Percentiles rank a stretch among this genome's conserved stretches.
Conservation (phyloP, 2,329 filamentous ascomycete genomes). For the Hypoxylon sp. region DNA sequence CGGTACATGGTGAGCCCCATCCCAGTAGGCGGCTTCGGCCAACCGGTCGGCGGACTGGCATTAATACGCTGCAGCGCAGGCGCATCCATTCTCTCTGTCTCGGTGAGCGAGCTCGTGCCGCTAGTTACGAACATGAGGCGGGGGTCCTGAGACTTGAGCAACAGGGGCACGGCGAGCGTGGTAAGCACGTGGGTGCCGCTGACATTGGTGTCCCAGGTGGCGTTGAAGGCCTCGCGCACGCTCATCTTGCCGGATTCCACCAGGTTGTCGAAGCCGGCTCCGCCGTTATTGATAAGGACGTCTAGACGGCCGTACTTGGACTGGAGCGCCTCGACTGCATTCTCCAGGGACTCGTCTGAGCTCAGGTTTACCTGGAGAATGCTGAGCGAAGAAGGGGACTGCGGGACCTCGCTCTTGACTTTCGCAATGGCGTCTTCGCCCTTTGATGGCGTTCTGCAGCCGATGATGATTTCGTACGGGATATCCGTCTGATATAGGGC, state of each 20-base stretch:
- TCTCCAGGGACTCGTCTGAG: slow-evolving; percentile 66
- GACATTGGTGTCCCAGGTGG: slow-evolving; percentile 67
- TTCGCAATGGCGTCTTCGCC: slow-evolving; percentile 63
- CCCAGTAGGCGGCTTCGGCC: slow-evolving; percentile 57
- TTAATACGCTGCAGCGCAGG: slow-evolving; percentile 28
- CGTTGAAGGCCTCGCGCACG: slow-evolving; percentile 61
- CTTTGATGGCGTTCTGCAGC: slow-evolving; percentile 66
- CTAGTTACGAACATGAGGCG: slow-evolving; percentile 63
- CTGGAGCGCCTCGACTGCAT: slow-evolving; percentile 61
- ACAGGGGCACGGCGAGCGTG: slow-evolving; percentile 59
- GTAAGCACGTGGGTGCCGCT: slow-evolving; percentile 62
- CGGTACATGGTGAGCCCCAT: slow-evolving; percentile 54
- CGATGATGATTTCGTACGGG: slow-evolving; percentile 70
- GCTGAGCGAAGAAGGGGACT: slow-evolving; percentile 60
- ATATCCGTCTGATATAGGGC: slow-evolving; percentile 63
- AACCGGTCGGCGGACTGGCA: slow-evolving; percentile 52
- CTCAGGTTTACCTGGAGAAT: slow-evolving; percentile 68
- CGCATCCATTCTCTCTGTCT: slow-evolving; percentile 45
- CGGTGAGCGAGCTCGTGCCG: slow-evolving; percentile 56
- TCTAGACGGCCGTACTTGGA: slow-evolving; percentile 64
- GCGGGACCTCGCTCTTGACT: slow-evolving; percentile 59
- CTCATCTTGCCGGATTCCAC: slow-evolving; percentile 47
- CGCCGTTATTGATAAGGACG: slow-evolving; percentile 71
- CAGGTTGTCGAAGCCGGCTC: slow-evolving; percentile 61
- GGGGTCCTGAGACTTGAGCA: slow-evolving; percentile 62